phyloP scores from a whole-genome alignment of 345 rosid species.

The Eutrema heterophyllum region DNA sequence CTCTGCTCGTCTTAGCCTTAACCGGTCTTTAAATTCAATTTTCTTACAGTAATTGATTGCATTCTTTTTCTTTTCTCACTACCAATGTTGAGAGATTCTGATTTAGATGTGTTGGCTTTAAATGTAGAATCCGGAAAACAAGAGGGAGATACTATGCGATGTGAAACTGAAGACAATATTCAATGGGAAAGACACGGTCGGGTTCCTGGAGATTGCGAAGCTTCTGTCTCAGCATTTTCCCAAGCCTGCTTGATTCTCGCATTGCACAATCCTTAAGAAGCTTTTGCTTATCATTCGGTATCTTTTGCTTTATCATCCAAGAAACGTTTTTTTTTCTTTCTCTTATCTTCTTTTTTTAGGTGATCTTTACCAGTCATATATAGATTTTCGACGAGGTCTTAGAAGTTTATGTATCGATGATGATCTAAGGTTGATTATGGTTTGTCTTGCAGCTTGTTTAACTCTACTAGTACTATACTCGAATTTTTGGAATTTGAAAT shows the following conservation, averaged over 20 bases:
- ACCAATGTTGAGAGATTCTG: not conserved
- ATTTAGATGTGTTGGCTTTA: not conserved
- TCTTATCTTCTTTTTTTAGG: not conserved
- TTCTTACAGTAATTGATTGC: not conserved
- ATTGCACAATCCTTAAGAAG: not conserved
- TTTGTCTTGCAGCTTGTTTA: not conserved
- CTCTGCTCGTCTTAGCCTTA: no score
- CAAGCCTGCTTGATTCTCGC: constrained; percentile 37
- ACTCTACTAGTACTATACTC: not conserved
- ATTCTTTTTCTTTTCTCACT: no score
- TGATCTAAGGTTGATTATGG: not conserved
- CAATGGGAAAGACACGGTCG: constrained; percentile 57
- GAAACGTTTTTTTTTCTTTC: not conserved
- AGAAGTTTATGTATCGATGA: not conserved
- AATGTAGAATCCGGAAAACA: constrained; percentile 62
- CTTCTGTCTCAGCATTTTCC: constrained; percentile 56
- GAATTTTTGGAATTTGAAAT: not conserved
- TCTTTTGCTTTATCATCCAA: not conserved
- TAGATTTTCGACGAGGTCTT: not conserved
- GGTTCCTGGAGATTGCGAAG: constrained; percentile 67
- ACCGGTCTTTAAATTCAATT: no score
- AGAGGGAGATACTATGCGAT: constrained; percentile 69
- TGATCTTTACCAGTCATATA: not conserved
- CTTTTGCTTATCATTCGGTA: not conserved
- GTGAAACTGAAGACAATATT: constrained; percentile 68